A percentile compares a stretch with the other conserved stretches of the same genome.
These are phyloP conservation scores for Microbotryum saponariae DNA, from an alignment of 1,284 basidiomycete genomes.

Conservation along the genomic window DNA sequence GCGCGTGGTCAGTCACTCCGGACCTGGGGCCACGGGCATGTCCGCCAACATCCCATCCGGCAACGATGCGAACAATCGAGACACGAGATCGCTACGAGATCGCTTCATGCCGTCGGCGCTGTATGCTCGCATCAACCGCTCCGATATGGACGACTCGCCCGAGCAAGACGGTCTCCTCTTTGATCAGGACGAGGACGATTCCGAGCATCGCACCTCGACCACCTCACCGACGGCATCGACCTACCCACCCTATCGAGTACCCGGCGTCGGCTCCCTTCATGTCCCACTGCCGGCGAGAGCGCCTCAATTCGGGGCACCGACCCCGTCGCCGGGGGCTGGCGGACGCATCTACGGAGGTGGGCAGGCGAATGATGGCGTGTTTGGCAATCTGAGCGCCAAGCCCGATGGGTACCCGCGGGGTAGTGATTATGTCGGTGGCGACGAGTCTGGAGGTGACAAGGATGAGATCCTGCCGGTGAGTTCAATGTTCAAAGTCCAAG, in stretches of 20 bases:
- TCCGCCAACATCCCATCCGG: neutral
- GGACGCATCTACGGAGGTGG: constrained; percentile 55
- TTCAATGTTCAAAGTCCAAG: constrained; percentile 16
- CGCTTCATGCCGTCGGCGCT: constrained; percentile 6
- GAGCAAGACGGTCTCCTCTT: constrained; percentile 24
- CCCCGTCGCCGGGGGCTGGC: neutral
- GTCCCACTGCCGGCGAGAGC: constrained; percentile 25
- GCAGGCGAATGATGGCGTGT: constrained; percentile 85
- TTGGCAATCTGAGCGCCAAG: constrained; percentile 89
- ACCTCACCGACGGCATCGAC: neutral
- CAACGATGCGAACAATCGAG: neutral
- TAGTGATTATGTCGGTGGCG: constrained; percentile 49
- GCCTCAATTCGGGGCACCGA: constrained; percentile 18
- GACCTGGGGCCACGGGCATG: neutral
- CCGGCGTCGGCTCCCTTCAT: constrained; percentile 1
- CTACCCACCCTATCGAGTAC: constrained; percentile 21
- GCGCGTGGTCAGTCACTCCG: neutral
- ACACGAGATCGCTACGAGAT: neutral
- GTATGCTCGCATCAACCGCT: constrained; percentile 1
- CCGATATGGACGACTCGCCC: neutral
- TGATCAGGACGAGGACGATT: constrained; percentile 21
- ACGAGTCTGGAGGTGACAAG: constrained; percentile 62
- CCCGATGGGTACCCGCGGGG: constrained; percentile 50
- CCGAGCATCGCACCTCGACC: constrained; percentile 14
- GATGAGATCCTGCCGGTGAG: constrained; percentile 76